These are phyloP conservation scores for Suhomyces wounanorum DNA, from an alignment of 1,139 yeast genomes.

Conservation along the genomic window DNA sequence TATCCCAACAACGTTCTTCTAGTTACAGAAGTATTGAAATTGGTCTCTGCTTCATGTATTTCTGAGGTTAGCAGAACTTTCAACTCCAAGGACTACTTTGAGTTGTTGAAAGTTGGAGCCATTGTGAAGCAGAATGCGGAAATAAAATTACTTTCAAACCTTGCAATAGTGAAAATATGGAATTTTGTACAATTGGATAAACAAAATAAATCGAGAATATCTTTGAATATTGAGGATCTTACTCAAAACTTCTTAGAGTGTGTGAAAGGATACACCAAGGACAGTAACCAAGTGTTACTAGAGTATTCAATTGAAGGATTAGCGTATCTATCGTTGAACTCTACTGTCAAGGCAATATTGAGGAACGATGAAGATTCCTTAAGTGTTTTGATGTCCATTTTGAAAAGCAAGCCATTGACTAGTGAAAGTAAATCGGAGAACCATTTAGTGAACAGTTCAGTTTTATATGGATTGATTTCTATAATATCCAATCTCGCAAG, in stretches of 20 bases:
- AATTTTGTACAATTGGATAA: constrained; percentile 34
- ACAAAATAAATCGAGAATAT: constrained; percentile 12
- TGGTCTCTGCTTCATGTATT: constrained; percentile 39
- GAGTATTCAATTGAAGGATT: constrained; percentile 45
- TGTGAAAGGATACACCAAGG: constrained; percentile 4
- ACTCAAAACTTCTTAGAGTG: constrained; percentile 8
- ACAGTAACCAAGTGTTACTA: constrained; percentile 10
- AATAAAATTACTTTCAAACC: constrained; percentile 33
- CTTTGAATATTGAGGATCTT: constrained; percentile 7
- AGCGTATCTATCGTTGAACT: constrained; percentile 47
- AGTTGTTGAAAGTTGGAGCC: constrained; percentile 28
- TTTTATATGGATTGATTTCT: constrained; percentile 40
- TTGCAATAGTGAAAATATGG: constrained; percentile 48
- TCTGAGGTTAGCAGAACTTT: constrained; percentile 38
- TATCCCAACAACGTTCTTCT: constrained; percentile 16
- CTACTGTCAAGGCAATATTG: constrained; percentile 30
- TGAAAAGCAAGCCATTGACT: constrained; percentile 5
- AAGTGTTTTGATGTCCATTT: constrained; percentile 21
- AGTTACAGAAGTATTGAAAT: constrained; percentile 23
- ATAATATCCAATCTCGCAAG: constrained; percentile 41
- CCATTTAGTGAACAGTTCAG: neutral
- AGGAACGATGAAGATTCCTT: constrained; percentile 37
- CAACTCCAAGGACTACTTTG: constrained; percentile 32
- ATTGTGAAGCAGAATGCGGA: constrained; percentile 17
- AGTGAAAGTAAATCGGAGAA: neutral